phyloP scores from a whole-genome alignment of 441 rosid genomes.

The Adansonia grandidieri region DNA sequence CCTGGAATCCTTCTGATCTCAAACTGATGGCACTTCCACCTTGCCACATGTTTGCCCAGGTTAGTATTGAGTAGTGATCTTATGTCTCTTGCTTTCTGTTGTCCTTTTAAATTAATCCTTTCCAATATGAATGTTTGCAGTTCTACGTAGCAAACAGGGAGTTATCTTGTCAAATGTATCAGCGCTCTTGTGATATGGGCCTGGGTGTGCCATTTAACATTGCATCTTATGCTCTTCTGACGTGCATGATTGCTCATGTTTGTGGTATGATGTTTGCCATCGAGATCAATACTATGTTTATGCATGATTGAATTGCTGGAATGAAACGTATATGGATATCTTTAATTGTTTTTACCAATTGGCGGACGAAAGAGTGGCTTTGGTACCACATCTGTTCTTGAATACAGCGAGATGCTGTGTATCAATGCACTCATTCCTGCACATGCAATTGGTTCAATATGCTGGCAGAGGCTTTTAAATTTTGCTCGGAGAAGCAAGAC shows the following conservation, averaged over 20 bases:
- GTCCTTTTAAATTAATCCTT: neutral
- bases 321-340: slow-evolving; percentile 13
- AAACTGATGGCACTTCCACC: slow-evolving; percentile 96
- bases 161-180: slow-evolving; percentile 94
- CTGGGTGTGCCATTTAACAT: slow-evolving; percentile 93
- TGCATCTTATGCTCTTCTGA: slow-evolving; percentile 83
- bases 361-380: neutral
- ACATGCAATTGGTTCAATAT: neutral
- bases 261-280: slow-evolving; percentile 55
- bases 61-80: slow-evolving; percentile 24
- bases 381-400: neutral
- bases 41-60: slow-evolving; percentile 97
- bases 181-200: slow-evolving; percentile 93
- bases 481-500: neutral
- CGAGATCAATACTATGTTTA: neutral
- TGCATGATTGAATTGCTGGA: slow-evolving; percentile 1
- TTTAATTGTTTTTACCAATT: slow-evolving; percentile 12
- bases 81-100: neutral
- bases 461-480: neutral
- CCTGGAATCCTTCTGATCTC: slow-evolving; percentile 94
- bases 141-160: slow-evolving; percentile 87
- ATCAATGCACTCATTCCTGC: neutral
- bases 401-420: neutral
- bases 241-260: slow-evolving; percentile 85
- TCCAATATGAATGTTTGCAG: slow-evolving; percentile 41